Base-by-base conservation (phyloP, 2,329 filamentous ascomycete species). In the Penicillium sp. region DNA sequence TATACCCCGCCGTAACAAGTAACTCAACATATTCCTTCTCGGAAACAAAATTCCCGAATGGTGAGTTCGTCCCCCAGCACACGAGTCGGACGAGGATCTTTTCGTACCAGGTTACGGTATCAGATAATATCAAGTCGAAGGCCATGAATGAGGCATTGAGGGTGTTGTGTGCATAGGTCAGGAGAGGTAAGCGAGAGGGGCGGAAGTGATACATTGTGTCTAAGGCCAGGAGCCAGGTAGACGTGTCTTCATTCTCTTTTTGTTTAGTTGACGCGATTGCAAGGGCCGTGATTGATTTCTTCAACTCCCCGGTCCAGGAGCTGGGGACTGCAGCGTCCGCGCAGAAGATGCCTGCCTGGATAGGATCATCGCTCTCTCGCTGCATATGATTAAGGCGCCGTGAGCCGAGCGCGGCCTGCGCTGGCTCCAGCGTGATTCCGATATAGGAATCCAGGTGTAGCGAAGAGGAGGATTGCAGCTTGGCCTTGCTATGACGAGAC, bases 171-270 rank as follows among this genome's bases (percentile, higher is more conserved):
- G 79, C 75, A 42, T 79, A 72, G 8, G 68, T 54, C 14, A 85
- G 74, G 2, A 84, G 63, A 0, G 78, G 76, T 52, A 69, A 72
- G 14, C 82, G 72, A 0, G 81, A 83, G 0, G 82, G 83, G 0
- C 71, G 72, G 62, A 85, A 85, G 64, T 85, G 82, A 53, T 85
- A 85, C 5, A 84, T 65, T 2, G 81, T 81, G 63, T 85, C 83
- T 1, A 85, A 73, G 0, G 78, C 82, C 1, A 85, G 72, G 0
- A 85, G 70, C 81, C 81, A 84, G 62, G 48, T 81, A 52, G 59
- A 48, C 31, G 31, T 31, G 18, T 46, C 16, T n/a, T 35, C 14
- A 37, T 31, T 35, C 24, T 47, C 26, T 40, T 16, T 40, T 20
- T 37, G 35, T 32, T 51, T 56, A 1, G 47, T 37, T 3, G 29